Evolutionary conservation across 768 basidiomycete species (phyloP), one percentile per base, ranked within the genome.

Genomic region (Pleurotus giganteus): DNA sequence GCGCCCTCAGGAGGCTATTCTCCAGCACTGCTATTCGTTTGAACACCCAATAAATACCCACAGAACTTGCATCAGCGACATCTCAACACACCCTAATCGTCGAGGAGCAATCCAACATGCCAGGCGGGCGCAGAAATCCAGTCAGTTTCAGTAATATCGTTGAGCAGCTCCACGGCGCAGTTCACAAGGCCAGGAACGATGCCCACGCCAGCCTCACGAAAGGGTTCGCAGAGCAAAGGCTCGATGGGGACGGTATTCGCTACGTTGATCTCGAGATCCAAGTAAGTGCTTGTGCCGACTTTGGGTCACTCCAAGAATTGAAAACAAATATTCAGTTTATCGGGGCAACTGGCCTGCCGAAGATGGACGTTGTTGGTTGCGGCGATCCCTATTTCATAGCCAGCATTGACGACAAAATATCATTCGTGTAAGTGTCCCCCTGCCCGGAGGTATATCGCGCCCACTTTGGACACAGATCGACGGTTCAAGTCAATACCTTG

Each of bases 341-440:
- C 44, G 84, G 86, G 3, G 89, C 88, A 4, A 80, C 80, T 13
- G 80, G 78, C 1, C 64, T 91, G 24, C 87, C 89, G 0, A 85
- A 77, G 74, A 81, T 87, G 78, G 87, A 89, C 58, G 77, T 88
- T 7, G 75, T 86, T 0, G 79, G 79, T 0, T 68, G 72, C 9
- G 82, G 83, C 0, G 85, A 90, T 69, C 87, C 89, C 4, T 90
- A 88, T 61, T 87, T 91, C 62, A 74, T 83, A 15, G 88, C 88
- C 8, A 81, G 76, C 54, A 66, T 90, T 34, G 87, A 91, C 64
- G 70, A 79, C 53, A 73, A 74, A 53, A 69, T 90, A n/a, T 76
- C 80, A 6, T 86, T 84, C 61, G 80, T 84, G 87, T 84, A 60
- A 57, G 82, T 74, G n/a, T 11, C 26, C 15, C 9, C 26, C 1